Percentiles rank a stretch among this genome's conserved stretches.
phyloP scores from a whole-genome alignment of 1,139 yeast genomes.

The Hansenula lynferdii region DNA sequence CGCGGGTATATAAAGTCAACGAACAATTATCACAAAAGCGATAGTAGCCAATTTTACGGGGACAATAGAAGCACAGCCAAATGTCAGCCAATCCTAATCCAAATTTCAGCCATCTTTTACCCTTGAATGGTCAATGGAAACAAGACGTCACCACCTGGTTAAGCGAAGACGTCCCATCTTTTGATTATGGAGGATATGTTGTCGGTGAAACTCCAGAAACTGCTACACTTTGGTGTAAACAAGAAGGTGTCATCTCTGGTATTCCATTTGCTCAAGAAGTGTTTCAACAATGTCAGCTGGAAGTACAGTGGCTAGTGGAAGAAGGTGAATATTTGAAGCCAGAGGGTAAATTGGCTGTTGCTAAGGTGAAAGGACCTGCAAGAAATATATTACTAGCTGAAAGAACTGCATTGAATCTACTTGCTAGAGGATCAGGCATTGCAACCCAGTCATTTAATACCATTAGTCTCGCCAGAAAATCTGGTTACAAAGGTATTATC shows the following conservation, averaged over 20 bases:
- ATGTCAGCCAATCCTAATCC: slow-evolving; percentile 11
- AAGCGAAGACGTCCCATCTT: slow-evolving; percentile 86
- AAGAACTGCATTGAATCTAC: slow-evolving; percentile 76
- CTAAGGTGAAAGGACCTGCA: slow-evolving; percentile 76
- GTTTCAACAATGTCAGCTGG: slow-evolving; percentile 65
- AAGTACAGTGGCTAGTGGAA: slow-evolving; percentile 63
- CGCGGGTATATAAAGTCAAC: no score
- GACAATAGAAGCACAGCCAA: no score
- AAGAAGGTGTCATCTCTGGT: slow-evolving; percentile 78
- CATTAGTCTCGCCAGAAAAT: slow-evolving; percentile 53
- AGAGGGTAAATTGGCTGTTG: slow-evolving; percentile 68
- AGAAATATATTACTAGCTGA: slow-evolving; percentile 77
- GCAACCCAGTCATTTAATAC: slow-evolving; percentile 74
- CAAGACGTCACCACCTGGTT: slow-evolving; percentile 70
- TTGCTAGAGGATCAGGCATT: slow-evolving; percentile 83
- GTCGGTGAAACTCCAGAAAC: slow-evolving; percentile 74
- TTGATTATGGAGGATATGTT: slow-evolving; percentile 91
- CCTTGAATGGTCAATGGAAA: slow-evolving; percentile 76
- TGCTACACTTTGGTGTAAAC: slow-evolving; percentile 80
- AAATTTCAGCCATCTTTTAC: slow-evolving; percentile 50
- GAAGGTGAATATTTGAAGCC: slow-evolving; percentile 66
- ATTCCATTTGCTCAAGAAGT: slow-evolving; percentile 89
- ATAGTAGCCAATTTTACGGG: no score
- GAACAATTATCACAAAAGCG: no score
- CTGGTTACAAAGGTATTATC: slow-evolving; percentile 78